Evolutionary conservation across 2,329 filamentous ascomycete genomes (phyloP), one percentile per base, ranked within the genome.

Genomic region (Tolypocladium endophyticum): DNA sequence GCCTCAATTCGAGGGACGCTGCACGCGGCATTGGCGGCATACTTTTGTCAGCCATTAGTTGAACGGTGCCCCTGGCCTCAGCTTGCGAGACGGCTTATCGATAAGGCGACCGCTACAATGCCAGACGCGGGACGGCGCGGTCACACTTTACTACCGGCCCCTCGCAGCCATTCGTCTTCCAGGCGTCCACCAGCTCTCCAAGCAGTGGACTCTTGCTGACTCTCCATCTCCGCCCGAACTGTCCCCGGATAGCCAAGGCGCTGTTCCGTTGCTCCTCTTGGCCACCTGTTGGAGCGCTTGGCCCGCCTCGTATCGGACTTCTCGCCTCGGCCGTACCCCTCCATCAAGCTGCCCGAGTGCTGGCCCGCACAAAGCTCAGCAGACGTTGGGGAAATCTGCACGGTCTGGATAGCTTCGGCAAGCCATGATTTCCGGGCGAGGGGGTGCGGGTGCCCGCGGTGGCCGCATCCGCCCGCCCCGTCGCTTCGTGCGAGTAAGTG

Each of bases 391-490:
- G 14, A 20, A 23, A 9, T 14, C 4, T 53, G 47, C 18, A 12
- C 30, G 30, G 20, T 11, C 33, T 35, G 57, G 41, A 59, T 38
- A 52, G 58, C n/a, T 20, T 53, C 30, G 39, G 33, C 3, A 23
- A 25, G 61, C 43, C 50, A 81, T 81, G 78, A 79, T 81, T 65
- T 79, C 78, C 8, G 78, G 78, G 62, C 74, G 78, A 66, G 78
- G 78, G 59, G 74, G 76, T 69, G 71, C 72, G 58, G 74, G 74
- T 60, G 68, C 71, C 59, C 70, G 73, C 56, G 66, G 67, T 58
- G 72, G 74, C 60, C 72, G 75, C 66, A 77, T 77, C 64, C 74
- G 75, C 59, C 74, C 75, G 58, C 75, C 75, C 69, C 75, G 75
- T 68, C 74, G 75, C 58, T 72, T 76, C 60, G 68, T 72, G 58